A percentile compares a stretch with the other conserved stretches of the same genome.
Evolutionary conservation across 225 moss, liverwort and hornwort species (phyloP).

Genomic region (Pleurozium schreberi): DNA sequence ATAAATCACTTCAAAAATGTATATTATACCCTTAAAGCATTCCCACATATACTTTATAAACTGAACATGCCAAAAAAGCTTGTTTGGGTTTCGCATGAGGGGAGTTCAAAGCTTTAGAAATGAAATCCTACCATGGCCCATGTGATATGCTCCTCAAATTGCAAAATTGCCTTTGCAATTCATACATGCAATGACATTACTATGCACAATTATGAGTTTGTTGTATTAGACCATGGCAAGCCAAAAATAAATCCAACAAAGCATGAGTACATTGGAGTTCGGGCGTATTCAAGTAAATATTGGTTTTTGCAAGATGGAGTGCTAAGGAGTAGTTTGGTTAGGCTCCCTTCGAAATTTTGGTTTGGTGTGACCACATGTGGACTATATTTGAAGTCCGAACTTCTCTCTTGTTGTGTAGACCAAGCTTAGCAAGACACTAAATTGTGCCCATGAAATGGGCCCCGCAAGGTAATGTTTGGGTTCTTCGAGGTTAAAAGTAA

Average conservation of each 20-base stretch:
- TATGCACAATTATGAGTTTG: background rate
- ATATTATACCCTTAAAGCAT: background rate
- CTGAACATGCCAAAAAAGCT: background rate
- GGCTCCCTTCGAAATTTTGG: background rate
- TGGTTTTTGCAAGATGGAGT: background rate
- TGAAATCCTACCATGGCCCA: too few species aligned
- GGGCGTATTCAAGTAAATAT: background rate
- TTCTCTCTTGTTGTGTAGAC: background rate
- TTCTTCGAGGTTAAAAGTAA: too few species aligned
- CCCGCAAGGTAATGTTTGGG: too few species aligned
- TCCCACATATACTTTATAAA: accelerated
- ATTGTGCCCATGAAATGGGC: too few species aligned
- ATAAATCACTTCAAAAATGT: background rate
- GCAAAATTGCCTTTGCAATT: background rate
- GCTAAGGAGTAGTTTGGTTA: background rate
- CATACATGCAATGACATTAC: accelerated
- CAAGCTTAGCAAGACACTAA: background rate
- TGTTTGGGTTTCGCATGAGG: accelerated
- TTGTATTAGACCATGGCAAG: background rate
- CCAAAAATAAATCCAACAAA: background rate
- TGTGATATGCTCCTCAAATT: background rate
- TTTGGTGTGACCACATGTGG: too few species aligned
- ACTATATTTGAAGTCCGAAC: background rate
- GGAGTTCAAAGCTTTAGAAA: background rate
- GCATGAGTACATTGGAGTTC: background rate